A percentile compares a stretch with the other conserved stretches of the same genome.
phyloP scores from a whole-genome alignment of 2,329 filamentous ascomycete species.

The Pseudogymnoascus sp. region DNA sequence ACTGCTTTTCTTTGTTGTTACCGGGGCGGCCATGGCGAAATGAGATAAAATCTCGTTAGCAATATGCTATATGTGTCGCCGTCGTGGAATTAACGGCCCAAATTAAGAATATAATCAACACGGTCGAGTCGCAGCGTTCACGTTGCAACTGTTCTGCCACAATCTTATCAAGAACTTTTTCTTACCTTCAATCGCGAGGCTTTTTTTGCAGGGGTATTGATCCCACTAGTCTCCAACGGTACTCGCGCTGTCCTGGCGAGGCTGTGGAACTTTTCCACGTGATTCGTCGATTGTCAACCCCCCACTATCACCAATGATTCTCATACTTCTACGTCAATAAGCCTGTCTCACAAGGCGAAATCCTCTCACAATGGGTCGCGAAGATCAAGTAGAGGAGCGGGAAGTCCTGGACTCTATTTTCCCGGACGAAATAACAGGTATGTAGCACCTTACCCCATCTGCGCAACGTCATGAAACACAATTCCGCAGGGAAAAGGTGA shows the following conservation, averaged over 20 bases:
- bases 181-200: slow-evolving; percentile 7
- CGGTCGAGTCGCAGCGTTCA: slow-evolving; percentile 3
- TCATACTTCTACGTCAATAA: slow-evolving; percentile 7
- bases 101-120: slow-evolving; percentile 4
- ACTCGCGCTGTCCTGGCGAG: slow-evolving; percentile 3
- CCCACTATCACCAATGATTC: slow-evolving; percentile 9
- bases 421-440: slow-evolving; percentile 91
- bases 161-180: slow-evolving; percentile 12
- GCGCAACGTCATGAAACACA: neutral
- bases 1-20: slow-evolving; percentile 36
- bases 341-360: slow-evolving; percentile 6
- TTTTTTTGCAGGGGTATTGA: slow-evolving; percentile 10
- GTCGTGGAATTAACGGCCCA: neutral
- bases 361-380: slow-evolving; percentile 50
- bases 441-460: slow-evolving; percentile 16
- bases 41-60: neutral
- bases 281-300: slow-evolving; percentile 3
- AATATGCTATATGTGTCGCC: slow-evolving; percentile 1
- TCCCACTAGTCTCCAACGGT: neutral
- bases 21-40: slow-evolving; percentile 14
- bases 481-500: neutral
- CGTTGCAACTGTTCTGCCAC: slow-evolving; percentile 9
- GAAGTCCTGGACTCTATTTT: slow-evolving; percentile 98
- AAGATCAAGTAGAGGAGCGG: slow-evolving; percentile 92
- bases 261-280: slow-evolving; percentile 5